These are phyloP conservation scores for Pythium periplocum DNA, from an alignment of 352 stramenopile genomes.

Conservation along the genomic window DNA sequence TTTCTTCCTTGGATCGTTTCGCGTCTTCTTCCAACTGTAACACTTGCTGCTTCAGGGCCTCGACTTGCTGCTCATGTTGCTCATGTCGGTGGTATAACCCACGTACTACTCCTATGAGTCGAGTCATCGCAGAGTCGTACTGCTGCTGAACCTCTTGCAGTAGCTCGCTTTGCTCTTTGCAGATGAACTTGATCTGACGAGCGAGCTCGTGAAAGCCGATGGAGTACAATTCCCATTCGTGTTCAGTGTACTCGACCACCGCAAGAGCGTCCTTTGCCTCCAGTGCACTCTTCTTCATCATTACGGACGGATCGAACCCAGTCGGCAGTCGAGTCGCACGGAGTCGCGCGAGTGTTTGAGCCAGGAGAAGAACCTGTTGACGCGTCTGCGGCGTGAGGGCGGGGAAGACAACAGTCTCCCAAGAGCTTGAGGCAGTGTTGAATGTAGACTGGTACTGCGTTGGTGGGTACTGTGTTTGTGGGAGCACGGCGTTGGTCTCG, in stretches of 20 bases:
- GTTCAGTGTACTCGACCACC: slow-evolving; percentile 39
- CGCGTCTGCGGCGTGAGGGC: slow-evolving; percentile 54
- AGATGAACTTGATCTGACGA: slow-evolving; percentile 72
- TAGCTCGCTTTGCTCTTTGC: slow-evolving; percentile 70
- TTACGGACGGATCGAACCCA: not conserved
- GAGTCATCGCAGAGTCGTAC: not conserved
- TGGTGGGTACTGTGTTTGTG: slow-evolving; percentile 40
- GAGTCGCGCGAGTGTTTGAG: slow-evolving; percentile 59
- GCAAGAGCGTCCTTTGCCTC: not conserved
- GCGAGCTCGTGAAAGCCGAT: slow-evolving; percentile 72
- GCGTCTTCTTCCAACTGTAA: too few relatives aligned
- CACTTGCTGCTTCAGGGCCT: too few relatives aligned
- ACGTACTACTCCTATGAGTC: too few relatives aligned
- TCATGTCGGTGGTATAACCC: too few relatives aligned
- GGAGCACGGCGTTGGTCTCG: slow-evolving; percentile 60
- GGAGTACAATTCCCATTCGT: slow-evolving; percentile 62
- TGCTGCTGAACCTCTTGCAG: slow-evolving; percentile 34
- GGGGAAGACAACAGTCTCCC: slow-evolving; percentile 76
- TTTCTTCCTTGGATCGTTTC: too few relatives aligned
- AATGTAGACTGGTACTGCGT: slow-evolving; percentile 60
- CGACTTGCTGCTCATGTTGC: too few relatives aligned
- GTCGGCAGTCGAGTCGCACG: slow-evolving; percentile 11
- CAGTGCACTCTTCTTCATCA: not conserved
- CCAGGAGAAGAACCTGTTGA: slow-evolving; percentile 62
- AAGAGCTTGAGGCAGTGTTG: slow-evolving; percentile 23